Percentiles rank a stretch among this genome's conserved stretches.
Evolutionary conservation across 139 green algal species (phyloP).

Genomic region (Coccomyxa sp.): DNA sequence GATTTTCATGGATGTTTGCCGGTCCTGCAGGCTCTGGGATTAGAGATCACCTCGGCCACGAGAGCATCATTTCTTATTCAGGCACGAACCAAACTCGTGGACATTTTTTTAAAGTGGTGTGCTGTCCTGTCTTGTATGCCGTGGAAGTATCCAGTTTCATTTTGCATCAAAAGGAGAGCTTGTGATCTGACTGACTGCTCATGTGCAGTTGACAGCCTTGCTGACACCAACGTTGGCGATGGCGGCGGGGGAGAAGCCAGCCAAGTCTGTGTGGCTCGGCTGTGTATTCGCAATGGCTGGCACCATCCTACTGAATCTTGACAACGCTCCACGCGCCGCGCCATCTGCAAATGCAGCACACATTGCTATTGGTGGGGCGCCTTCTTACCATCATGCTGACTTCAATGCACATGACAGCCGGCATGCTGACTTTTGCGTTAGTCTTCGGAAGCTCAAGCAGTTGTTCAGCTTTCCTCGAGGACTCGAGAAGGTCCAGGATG

Average conservation of each 20-base stretch:
- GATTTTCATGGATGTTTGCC: neutral
- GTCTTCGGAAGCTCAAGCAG: too few relatives aligned
- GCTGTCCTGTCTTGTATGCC: too few relatives aligned
- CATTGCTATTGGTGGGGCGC: neutral
- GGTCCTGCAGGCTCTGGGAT: slow-evolving; percentile 14
- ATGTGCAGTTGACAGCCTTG: neutral
- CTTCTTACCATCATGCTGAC: too few relatives aligned
- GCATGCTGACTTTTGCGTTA: too few relatives aligned
- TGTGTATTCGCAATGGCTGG: neutral
- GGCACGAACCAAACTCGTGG: neutral
- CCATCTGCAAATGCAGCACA: neutral
- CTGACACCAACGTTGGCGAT: neutral
- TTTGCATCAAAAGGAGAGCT: too few relatives aligned
- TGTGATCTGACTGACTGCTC: too few relatives aligned
- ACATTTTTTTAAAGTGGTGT: neutral
- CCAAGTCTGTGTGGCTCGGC: neutral
- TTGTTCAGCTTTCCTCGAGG: too few relatives aligned
- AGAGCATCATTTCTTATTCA: slow-evolving; percentile 27
- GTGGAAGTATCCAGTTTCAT: too few relatives aligned
- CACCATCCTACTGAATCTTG: slow-evolving; percentile 7
- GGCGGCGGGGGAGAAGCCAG: neutral
- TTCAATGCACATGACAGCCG: too few relatives aligned
- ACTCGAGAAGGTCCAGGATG: too few relatives aligned
- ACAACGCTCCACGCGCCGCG: neutral
- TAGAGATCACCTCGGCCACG: slow-evolving; percentile 22